Percentiles rank a stretch among this genome's conserved stretches.
Conservation (phyloP, 148 eudicot species). For the Rhododendron molle region DNA sequence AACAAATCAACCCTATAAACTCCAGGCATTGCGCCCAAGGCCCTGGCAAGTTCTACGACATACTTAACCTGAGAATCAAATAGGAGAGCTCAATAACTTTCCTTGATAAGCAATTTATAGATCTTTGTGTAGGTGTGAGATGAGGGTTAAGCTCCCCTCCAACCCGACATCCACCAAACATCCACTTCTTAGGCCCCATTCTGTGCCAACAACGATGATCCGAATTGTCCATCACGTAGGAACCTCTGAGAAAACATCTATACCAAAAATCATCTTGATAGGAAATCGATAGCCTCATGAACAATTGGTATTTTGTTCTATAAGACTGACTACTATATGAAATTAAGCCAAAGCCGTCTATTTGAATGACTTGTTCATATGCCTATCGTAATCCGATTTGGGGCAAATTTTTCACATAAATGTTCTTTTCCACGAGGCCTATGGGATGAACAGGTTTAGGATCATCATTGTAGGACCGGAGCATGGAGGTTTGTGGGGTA, state of each 20-base stretch:
- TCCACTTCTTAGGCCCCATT: background rate
- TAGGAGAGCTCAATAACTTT: constrained; percentile 1
- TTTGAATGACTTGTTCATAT: background rate
- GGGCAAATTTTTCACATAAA: background rate
- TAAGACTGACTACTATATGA: background rate
- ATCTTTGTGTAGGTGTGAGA: background rate
- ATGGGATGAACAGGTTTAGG: background rate
- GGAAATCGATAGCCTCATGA: background rate
- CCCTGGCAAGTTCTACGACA: constrained; percentile 93
- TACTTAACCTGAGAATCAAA: constrained; percentile 60
- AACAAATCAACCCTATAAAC: constrained; percentile 88
- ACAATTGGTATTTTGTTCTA: background rate
- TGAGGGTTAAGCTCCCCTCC: background rate
- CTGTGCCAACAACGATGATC: background rate
- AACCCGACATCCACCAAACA: background rate
- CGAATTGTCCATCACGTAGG: background rate
- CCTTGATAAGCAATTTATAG: background rate
- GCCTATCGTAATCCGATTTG: background rate
- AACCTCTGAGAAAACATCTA: background rate
- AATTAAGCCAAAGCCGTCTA: background rate
- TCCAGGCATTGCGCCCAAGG: constrained; percentile 85
- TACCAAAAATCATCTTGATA: background rate
- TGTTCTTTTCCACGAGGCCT: background rate
- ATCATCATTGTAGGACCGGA: background rate
- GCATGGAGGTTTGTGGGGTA: background rate